Percentiles rank a stretch among this genome's conserved stretches.
These are phyloP conservation scores for Cercospora sojina DNA, from an alignment of 2,329 filamentous ascomycete species.

Conservation along the genomic window DNA sequence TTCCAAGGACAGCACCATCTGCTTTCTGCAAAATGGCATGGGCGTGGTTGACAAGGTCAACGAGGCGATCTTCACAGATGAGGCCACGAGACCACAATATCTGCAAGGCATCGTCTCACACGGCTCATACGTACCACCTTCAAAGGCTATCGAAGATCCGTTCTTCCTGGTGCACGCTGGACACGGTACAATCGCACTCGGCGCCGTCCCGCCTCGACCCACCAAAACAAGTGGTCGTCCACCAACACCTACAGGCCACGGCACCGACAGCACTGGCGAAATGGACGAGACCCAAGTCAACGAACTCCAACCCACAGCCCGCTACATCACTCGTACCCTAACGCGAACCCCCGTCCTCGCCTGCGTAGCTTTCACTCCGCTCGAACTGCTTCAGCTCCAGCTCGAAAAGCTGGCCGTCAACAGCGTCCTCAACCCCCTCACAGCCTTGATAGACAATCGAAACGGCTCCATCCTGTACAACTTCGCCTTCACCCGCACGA, in stretches of 20 bases:
- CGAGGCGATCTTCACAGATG: conserved; percentile 66
- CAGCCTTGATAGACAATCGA: conserved; percentile 71
- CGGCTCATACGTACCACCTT: conserved; percentile 49
- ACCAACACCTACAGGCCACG: conserved; percentile 20
- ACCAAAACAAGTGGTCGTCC: not conserved
- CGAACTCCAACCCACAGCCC: conserved; percentile 42
- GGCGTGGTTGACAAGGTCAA: conserved; percentile 80
- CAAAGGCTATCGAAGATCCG: conserved; percentile 37
- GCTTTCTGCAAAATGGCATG: conserved; percentile 77
- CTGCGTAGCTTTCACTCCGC: conserved; percentile 58
- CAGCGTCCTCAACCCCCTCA: conserved; percentile 76
- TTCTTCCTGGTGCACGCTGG: conserved; percentile 60
- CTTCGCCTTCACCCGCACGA: conserved; percentile 61
- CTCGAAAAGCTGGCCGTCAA: conserved; percentile 76
- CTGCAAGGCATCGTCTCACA: conserved; percentile 68
- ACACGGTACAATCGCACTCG: conserved; percentile 58
- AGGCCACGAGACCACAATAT: conserved; percentile 67
- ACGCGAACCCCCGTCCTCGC: conserved; percentile 62
- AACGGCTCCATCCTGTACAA: conserved; percentile 73
- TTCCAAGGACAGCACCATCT: conserved; percentile 67
- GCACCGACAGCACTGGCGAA: conserved; percentile 18
- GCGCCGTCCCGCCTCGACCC: conserved; percentile 47
- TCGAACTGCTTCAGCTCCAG: conserved; percentile 68
- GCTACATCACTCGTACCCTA: conserved; percentile 65
- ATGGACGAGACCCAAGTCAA: conserved; percentile 19